A percentile compares a stretch with the other conserved stretches of the same genome.
phyloP scores from a whole-genome alignment of 768 basidiomycete genomes.

The Termitomyces sp. region DNA sequence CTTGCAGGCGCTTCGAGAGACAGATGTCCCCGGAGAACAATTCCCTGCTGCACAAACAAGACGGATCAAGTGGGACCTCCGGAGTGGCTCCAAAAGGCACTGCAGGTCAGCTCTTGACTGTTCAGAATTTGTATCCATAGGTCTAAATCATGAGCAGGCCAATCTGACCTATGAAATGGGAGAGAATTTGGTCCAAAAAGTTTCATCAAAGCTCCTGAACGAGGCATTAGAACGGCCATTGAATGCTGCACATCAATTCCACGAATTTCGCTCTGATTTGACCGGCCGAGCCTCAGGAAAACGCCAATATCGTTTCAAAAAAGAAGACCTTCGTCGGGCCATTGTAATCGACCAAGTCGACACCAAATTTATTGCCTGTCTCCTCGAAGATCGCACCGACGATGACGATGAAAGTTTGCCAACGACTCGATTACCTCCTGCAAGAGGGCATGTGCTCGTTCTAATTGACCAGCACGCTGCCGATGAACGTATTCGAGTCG shows the following conservation, averaged over 20 bases:
- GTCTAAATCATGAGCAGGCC: conserved; percentile 29
- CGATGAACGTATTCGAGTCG: conserved; percentile 93
- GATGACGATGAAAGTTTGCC: conserved; percentile 11
- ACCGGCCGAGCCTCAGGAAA: conserved; percentile 6
- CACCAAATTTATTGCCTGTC: conserved; percentile 84
- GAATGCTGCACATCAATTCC: not conserved
- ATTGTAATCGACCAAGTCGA: conserved; percentile 83
- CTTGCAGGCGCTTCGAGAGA: conserved; percentile 1
- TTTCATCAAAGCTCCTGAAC: not conserved
- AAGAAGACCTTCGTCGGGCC: conserved; percentile 52
- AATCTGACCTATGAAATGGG: conserved; percentile 52
- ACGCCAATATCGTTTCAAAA: conserved; percentile 39
- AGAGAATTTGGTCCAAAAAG: conserved; percentile 44
- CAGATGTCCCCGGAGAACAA: conserved; percentile 20
- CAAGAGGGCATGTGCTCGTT: conserved; percentile 41
- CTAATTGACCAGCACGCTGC: conserved; percentile 98
- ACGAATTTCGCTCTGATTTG: conserved; percentile 1
- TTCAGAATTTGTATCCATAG: not conserved
- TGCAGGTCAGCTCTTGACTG: conserved; percentile 39
- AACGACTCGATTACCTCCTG: not conserved
- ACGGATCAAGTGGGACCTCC: conserved; percentile 30
- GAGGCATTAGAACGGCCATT: not conserved
- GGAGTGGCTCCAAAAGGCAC: conserved; percentile 59
- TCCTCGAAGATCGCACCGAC: conserved; percentile 30
- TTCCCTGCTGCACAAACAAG: conserved; percentile 13